These are phyloP conservation scores for Aspergillus kassunensis DNA, from an alignment of 495 filamentous ascomycete genomes.

Conservation along the genomic window DNA sequence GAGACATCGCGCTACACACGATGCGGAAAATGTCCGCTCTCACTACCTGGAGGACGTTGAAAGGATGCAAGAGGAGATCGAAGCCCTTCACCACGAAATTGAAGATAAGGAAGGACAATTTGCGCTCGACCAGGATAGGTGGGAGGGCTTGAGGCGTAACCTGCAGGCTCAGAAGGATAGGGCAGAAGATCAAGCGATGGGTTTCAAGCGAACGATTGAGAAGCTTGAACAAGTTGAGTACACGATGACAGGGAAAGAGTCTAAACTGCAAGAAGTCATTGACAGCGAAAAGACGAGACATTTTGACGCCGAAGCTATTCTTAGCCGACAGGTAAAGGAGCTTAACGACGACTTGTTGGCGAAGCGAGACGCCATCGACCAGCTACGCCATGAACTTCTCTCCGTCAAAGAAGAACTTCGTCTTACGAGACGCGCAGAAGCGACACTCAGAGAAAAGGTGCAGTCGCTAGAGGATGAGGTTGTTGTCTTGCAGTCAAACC, in stretches of 20 bases:
- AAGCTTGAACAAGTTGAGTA: constrained; percentile 65
- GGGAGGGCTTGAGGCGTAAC: constrained; percentile 61
- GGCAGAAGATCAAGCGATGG: constrained; percentile 63
- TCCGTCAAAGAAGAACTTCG: constrained; percentile 64
- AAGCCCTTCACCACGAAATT: constrained; percentile 65
- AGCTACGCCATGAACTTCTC: constrained; percentile 55
- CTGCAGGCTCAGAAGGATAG: constrained; percentile 63
- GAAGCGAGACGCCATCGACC: constrained; percentile 51
- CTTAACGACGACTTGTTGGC: constrained; percentile 52
- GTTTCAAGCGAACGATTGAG: constrained; percentile 69
- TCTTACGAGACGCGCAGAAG: constrained; percentile 59
- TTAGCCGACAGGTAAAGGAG: constrained; percentile 55
- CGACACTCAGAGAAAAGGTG: constrained; percentile 60
- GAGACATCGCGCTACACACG: constrained; percentile 53
- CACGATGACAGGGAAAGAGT: constrained; percentile 60
- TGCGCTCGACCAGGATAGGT: constrained; percentile 65
- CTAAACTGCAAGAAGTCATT: constrained; percentile 59
- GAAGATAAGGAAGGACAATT: constrained; percentile 69
- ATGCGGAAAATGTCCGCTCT: constrained; percentile 50
- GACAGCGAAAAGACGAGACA: constrained; percentile 57
- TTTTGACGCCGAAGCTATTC: constrained; percentile 49
- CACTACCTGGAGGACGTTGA: constrained; percentile 64
- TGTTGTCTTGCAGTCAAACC: constrained; percentile 65
- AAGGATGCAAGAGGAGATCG: constrained; percentile 61
- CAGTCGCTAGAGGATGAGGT: constrained; percentile 78